phyloP scores from a whole-genome alignment of 805 yeast species.

The Candida sphagnicola region DNA sequence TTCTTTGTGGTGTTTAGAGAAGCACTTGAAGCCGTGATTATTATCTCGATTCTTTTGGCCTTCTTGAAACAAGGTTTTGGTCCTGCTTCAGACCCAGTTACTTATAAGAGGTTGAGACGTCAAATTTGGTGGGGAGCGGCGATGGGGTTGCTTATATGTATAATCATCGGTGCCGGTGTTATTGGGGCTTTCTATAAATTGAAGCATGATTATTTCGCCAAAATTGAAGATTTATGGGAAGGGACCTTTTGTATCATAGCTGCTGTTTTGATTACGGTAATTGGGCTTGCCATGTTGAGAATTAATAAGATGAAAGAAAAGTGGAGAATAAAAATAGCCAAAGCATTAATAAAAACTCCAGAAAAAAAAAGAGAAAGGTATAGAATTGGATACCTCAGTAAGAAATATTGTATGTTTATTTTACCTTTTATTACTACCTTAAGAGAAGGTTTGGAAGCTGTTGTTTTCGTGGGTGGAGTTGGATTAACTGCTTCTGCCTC shows the following conservation, averaged over 20 bases:
- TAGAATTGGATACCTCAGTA: conserved; percentile 23
- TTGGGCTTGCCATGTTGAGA: conserved; percentile 94
- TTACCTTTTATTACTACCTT: conserved; percentile 86
- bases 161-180: conserved; percentile 82
- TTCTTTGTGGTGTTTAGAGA: conserved; percentile 91
- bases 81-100: conserved; percentile 37
- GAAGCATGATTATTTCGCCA: conserved; percentile 75
- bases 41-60: conserved; percentile 82
- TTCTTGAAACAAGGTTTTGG: conserved; percentile 85
- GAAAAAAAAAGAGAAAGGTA: conserved; percentile 43
- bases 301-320: conserved; percentile 91
- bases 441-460: conserved; percentile 95
- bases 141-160: conserved; percentile 68
- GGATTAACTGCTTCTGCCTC: conserved; percentile 49
- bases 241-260: conserved; percentile 89
- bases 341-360: conserved; percentile 62
- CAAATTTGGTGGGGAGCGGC: conserved; percentile 85
- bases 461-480: conserved; percentile 94
- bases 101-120: conserved; percentile 54
- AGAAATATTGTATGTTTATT: conserved; percentile 80
- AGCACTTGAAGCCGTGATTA: conserved; percentile 81
- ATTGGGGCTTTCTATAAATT: conserved; percentile 87
- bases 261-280: conserved; percentile 74
- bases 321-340: conserved; percentile 91
- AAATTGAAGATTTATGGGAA: conserved; percentile 93